Percentiles rank a stretch among this genome's conserved stretches.
Conservation (phyloP, 2,329 filamentous ascomycete species). For the Penicillium sp. region DNA sequence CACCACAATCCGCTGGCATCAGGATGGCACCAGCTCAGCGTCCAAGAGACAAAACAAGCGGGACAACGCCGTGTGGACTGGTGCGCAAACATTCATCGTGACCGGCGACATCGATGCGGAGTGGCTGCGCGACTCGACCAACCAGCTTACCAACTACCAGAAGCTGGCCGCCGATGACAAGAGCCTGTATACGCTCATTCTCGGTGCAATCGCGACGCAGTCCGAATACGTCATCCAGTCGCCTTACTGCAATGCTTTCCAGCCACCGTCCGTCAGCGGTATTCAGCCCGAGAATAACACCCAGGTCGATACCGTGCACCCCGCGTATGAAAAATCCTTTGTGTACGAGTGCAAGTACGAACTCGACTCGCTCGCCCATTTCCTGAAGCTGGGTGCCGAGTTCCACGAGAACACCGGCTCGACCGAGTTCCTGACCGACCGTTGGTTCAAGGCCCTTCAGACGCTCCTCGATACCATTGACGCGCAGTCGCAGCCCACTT, state of each 20-base stretch:
- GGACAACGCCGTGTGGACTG: slow-evolving; percentile 70
- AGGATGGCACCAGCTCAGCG: slow-evolving; percentile 53
- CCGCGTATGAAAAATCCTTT: slow-evolving; percentile 74
- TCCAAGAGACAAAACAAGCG: slow-evolving; percentile 33
- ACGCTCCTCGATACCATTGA: slow-evolving; percentile 71
- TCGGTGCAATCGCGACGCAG: slow-evolving; percentile 95
- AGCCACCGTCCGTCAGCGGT: slow-evolving; percentile 82
- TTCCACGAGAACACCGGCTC: slow-evolving; percentile 79
- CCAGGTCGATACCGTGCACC: slow-evolving; percentile 81
- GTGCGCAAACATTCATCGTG: slow-evolving; percentile 87
- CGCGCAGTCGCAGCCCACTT: slow-evolving; percentile 77
- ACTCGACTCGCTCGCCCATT: slow-evolving; percentile 90
- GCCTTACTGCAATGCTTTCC: slow-evolving; percentile 98
- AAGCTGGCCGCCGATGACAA: slow-evolving; percentile 76
- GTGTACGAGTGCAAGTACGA: slow-evolving; percentile 99
- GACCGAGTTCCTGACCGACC: slow-evolving; percentile 70
- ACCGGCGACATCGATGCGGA: slow-evolving; percentile 91
- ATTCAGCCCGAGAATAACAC: slow-evolving; percentile 71
- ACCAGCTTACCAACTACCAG: slow-evolving; percentile 90
- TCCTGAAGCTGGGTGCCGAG: slow-evolving; percentile 80
- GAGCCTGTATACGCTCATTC: slow-evolving; percentile 72
- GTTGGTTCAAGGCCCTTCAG: slow-evolving; percentile 77
- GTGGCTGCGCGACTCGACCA: slow-evolving; percentile 89
- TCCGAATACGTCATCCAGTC: slow-evolving; percentile 90
- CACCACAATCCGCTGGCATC: slow-evolving; percentile 86